Base-by-base conservation (phyloP, 768 basidiomycete genomes). In the Leccinum longicurvipes region DNA sequence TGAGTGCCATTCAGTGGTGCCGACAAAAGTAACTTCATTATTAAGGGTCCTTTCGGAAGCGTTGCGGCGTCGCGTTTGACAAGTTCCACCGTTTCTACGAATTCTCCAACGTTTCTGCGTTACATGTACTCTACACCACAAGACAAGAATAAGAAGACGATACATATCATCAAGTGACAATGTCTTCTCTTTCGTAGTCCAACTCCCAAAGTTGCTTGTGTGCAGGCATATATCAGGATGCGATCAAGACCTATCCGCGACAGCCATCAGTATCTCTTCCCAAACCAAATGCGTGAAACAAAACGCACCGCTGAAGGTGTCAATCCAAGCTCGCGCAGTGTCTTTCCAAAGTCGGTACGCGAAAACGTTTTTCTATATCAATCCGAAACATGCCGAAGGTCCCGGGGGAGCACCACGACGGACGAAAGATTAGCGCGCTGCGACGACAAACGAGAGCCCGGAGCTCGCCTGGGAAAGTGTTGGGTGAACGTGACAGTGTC, bases 391-490 rank as follows among this genome's bases (percentile, higher is more conserved):
- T 9, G 34, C 8, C 27, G 4, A 39, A 5, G 19, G 39, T 15
- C 32, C 45, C 45, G 45, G 10, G 17, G 25, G 15, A 24, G 14
- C 45, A 11, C 6, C 39, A 41, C 19, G 11, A 41, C 11, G 11
- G 19, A 41, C 19, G 39, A 17, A 7, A 36, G 27, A 17, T 47
- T 47, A 29, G 47, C 25, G n/a, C 10, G 4, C 39, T 19, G 19
- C 19, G 39, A 41, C 7, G 19, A 19, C 39, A 19, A 11, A 39
- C 11, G 11, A 41, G 19, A 5, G 39, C n/a, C 9, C n/a, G n/a
- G 15, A n/a, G 7, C 78, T 59, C 65, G 86, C 93, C 93, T 84
- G 12, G 93, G 94, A 76, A 95, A 96, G 34, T 89, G 84, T 60
- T 86, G 85, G 0, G 89, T 78, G 58, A 97, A 80, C 1, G 80